phyloP scores from a whole-genome alignment of 768 basidiomycete genomes.

The Suillus weaverae region DNA sequence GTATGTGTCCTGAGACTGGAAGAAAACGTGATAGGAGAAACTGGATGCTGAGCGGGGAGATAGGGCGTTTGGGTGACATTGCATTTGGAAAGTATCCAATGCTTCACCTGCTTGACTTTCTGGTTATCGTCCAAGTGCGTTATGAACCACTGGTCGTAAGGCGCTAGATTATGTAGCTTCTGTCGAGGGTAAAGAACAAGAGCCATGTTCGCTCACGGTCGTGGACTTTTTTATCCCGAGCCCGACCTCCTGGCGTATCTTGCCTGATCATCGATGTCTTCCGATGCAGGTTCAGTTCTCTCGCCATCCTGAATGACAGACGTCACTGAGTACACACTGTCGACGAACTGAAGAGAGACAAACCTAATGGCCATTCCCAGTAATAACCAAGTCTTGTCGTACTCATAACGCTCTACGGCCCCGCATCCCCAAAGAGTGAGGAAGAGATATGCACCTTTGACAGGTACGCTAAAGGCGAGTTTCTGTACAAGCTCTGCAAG shows the following conservation, averaged over 20 bases:
- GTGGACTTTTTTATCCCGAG: slow-evolving; percentile 81
- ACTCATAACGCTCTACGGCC: slow-evolving; percentile 94
- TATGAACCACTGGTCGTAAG: slow-evolving; percentile 77
- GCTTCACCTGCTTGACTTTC: slow-evolving; percentile 64
- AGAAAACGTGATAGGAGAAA: slow-evolving; percentile 73
- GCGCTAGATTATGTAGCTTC: slow-evolving; percentile 58
- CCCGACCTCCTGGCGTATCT: slow-evolving; percentile 77
- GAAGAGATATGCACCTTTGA: slow-evolving; percentile 84
- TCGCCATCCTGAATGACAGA: slow-evolving; percentile 71
- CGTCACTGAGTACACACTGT: slow-evolving; percentile 11
- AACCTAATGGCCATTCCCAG: slow-evolving; percentile 85
- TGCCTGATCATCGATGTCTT: slow-evolving; percentile 62
- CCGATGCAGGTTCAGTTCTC: slow-evolving; percentile 92
- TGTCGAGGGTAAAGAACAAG: slow-evolving; percentile 80
- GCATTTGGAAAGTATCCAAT: slow-evolving; percentile 60
- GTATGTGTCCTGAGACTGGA: slow-evolving; percentile 16
- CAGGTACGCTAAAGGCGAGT: slow-evolving; percentile 85
- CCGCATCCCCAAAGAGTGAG: slow-evolving; percentile 90
- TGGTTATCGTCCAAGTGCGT: slow-evolving; percentile 63
- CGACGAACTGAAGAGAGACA: slow-evolving; percentile 21
- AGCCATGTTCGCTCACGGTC: slow-evolving; percentile 97
- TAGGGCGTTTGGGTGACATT: slow-evolving; percentile 37
- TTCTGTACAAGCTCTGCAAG: slow-evolving; percentile 83
- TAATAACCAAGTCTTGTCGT: slow-evolving; percentile 91
- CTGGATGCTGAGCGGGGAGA: slow-evolving; percentile 39